phyloP scores from a whole-genome alignment of 371 early-diverging fungal species.

The Mortierella sp. region DNA sequence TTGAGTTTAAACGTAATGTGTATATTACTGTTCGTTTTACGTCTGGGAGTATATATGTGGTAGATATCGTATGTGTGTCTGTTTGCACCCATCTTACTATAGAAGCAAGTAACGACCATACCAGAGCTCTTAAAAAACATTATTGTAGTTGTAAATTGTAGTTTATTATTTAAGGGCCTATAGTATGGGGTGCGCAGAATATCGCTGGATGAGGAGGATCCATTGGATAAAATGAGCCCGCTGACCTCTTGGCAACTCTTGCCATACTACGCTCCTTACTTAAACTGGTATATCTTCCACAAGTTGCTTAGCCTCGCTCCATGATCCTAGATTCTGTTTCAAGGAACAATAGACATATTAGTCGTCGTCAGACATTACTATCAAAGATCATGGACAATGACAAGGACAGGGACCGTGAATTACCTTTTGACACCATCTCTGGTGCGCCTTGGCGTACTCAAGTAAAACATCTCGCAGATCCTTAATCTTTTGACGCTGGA shows the following conservation, averaged over 20 bases:
- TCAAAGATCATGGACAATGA: not conserved
- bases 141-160: too few species aligned
- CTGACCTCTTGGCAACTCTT: not conserved
- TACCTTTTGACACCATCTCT: constrained; percentile 86
- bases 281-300: constrained; percentile 72
- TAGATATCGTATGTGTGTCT: too few species aligned
- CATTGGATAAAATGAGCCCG: not conserved
- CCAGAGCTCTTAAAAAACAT: too few species aligned
- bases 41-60: too few species aligned
- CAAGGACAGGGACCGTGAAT: not conserved
- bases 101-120: too few species aligned
- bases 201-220: too few species aligned
- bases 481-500: constrained; percentile 89
- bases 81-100: too few species aligned
- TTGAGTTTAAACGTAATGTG: too few species aligned
- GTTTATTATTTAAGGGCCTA: not conserved
- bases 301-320: constrained; percentile 72
- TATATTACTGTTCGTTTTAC: too few species aligned
- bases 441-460: constrained; percentile 84
- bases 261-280: not conserved
- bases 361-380: not conserved
- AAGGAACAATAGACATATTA: not conserved
- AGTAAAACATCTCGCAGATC: constrained; percentile 87
- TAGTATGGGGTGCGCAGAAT: too few species aligned
- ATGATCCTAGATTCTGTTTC: constrained; percentile 70